Evolutionary conservation across 2,329 filamentous ascomycete species (phyloP).

Genomic region (Scedosporium aurantiacum): DNA sequence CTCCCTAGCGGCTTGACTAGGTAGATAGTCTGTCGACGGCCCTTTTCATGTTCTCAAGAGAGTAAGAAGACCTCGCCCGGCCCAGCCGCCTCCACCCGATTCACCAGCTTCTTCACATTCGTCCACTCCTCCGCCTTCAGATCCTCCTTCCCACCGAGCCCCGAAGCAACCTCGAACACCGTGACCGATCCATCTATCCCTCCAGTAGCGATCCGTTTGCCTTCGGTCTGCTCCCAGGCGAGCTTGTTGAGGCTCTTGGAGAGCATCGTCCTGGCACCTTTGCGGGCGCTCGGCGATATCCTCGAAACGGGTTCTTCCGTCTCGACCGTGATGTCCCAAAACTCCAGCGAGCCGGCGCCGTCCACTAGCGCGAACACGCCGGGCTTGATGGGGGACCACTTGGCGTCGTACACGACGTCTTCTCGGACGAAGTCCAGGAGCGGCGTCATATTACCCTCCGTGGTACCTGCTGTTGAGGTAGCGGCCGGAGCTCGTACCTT

Average conservation of each 20-base stretch:
- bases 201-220: slow-evolving; percentile 75
- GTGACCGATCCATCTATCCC: slow-evolving; percentile 85
- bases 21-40: too few species aligned
- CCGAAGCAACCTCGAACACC: slow-evolving; percentile 80
- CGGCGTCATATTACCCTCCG: slow-evolving; percentile 48
- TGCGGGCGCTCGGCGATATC: slow-evolving; percentile 58
- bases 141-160: slow-evolving; percentile 74
- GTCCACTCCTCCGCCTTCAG: slow-evolving; percentile 85
- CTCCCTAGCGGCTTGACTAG: too few species aligned
- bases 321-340: slow-evolving; percentile 91
- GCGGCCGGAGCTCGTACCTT: slow-evolving; percentile 76
- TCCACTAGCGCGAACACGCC: slow-evolving; percentile 93
- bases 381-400: slow-evolving; percentile 89
- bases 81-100: slow-evolving; percentile 56
- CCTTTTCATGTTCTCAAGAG: background rate
- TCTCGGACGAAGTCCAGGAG: slow-evolving; percentile 86
- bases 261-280: slow-evolving; percentile 56
- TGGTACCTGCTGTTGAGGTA: slow-evolving; percentile 44
- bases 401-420: slow-evolving; percentile 92
- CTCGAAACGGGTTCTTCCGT: slow-evolving; percentile 83
- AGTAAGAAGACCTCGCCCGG: slow-evolving; percentile 31
- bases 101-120: slow-evolving; percentile 80
- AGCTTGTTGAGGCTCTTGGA: slow-evolving; percentile 87
- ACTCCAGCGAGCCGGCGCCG: slow-evolving; percentile 79
- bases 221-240: slow-evolving; percentile 85